A percentile compares a stretch with the other conserved stretches of the same genome.
Evolutionary conservation across 2,329 filamentous ascomycete species (phyloP).

Genomic region (Talaromyces verruculosus): DNA sequence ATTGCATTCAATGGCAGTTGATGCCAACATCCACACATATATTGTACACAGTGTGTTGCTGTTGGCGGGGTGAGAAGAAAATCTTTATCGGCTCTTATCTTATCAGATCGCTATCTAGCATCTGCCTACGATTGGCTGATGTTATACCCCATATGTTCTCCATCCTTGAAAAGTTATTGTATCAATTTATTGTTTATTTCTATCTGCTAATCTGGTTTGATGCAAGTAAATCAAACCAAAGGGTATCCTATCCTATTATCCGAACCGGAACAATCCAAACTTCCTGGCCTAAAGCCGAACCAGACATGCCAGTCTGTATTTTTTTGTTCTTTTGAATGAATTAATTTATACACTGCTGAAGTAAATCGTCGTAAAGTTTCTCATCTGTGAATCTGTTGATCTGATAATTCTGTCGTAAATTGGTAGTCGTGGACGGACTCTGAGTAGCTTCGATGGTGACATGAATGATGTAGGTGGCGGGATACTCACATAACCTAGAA

Average conservation of each 20-base stretch:
- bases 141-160: neutral
- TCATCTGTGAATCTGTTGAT: neutral
- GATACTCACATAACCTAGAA: constrained; percentile 36
- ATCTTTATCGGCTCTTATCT: constrained; percentile 12
- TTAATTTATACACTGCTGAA: constrained; percentile 2
- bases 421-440: neutral
- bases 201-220: neutral
- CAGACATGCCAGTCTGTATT: neutral
- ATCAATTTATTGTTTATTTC: neutral
- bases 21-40: neutral
- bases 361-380: neutral
- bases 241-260: neutral
- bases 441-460: neutral
- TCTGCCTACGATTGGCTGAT: neutral
- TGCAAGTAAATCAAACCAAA: neutral
- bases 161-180: neutral
- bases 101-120: neutral
- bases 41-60: neutral
- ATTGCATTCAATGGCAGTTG: neutral
- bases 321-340: neutral
- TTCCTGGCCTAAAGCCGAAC: neutral
- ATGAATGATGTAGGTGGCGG: constrained; percentile 13
- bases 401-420: neutral
- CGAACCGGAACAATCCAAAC: neutral
- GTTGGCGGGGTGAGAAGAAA: neutral